Evolutionary conservation across 2,329 filamentous ascomycete species (phyloP).

Genomic region (Ceratocystis ficicola): DNA sequence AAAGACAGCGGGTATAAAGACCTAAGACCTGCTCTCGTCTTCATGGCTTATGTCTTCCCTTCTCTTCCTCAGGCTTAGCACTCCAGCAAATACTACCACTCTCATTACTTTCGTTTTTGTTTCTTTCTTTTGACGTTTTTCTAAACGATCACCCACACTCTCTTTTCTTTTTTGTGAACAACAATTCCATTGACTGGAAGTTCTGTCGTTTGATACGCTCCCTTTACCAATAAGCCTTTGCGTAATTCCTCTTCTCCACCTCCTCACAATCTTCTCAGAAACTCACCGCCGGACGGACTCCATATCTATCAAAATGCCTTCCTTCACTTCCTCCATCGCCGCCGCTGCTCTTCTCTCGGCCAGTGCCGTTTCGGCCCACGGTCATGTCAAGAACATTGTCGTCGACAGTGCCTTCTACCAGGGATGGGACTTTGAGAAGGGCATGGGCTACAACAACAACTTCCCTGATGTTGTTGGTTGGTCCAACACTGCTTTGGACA

Average conservation of each 20-base stretch:
- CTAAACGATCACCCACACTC: neutral
- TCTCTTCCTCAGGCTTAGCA: constrained; percentile 16
- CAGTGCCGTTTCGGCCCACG: constrained; percentile 27
- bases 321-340: constrained; percentile 23
- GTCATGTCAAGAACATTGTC: constrained; percentile 28
- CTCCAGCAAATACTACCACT: constrained; percentile 15
- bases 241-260: neutral
- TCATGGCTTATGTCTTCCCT: neutral
- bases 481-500: constrained; percentile 30
- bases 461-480: constrained; percentile 28
- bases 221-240: neutral
- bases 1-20: constrained; percentile 7
- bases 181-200: constrained; percentile 18
- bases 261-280: constrained; percentile 20
- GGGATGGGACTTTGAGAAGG: constrained; percentile 26
- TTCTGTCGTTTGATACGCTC: constrained; percentile 11
- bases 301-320: constrained; percentile 24
- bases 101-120: constrained; percentile 2
- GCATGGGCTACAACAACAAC: constrained; percentile 23
- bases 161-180: neutral
- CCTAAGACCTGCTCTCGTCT: neutral
- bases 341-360: constrained; percentile 21
- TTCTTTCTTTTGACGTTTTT: constrained; percentile 1
- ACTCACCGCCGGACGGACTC: constrained; percentile 20
- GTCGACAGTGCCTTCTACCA: constrained; percentile 28